phyloP scores from a whole-genome alignment of 129 eudicot species.

The Glebionis coronaria region DNA sequence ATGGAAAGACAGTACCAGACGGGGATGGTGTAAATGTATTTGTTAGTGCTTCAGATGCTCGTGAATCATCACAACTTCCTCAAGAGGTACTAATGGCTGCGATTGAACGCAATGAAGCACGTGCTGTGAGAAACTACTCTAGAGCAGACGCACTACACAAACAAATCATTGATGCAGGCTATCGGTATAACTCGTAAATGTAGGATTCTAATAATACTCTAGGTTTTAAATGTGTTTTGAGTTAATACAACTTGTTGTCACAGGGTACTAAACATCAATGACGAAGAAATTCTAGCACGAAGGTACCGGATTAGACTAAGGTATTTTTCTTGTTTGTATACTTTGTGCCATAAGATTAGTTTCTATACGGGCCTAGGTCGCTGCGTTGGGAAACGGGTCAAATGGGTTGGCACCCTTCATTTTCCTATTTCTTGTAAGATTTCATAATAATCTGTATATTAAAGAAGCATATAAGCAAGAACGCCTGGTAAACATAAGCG shows the following conservation, averaged over 20 bases:
- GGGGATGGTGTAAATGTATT: slow-evolving; percentile 81
- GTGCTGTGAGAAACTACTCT: slow-evolving; percentile 51
- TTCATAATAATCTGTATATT: too few species aligned
- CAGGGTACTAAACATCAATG: slow-evolving; percentile 53
- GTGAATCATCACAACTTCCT: slow-evolving; percentile 67
- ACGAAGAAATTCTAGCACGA: slow-evolving; percentile 59
- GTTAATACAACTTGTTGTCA: not conserved
- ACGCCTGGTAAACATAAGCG: too few species aligned
- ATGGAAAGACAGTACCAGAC: slow-evolving; percentile 74
- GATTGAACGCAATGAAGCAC: slow-evolving; percentile 61
- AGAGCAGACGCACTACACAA: slow-evolving; percentile 63
- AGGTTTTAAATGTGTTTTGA: not conserved
- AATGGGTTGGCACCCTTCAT: too few species aligned
- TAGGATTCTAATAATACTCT: not conserved
- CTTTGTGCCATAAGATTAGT: too few species aligned
- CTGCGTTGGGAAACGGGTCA: too few species aligned
- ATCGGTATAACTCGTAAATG: slow-evolving; percentile 33
- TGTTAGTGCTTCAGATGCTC: slow-evolving; percentile 53
- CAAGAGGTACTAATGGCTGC: slow-evolving; percentile 54
- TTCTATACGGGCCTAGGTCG: too few species aligned
- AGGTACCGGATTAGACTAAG: slow-evolving; percentile 75
- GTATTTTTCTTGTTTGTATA: slow-evolving; percentile 27
- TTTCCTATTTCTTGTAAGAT: too few species aligned
- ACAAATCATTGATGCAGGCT: slow-evolving; percentile 56
- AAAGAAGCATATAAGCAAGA: too few species aligned